These are phyloP conservation scores for Passiflora organensis DNA, from an alignment of 345 rosid species.

Conservation along the genomic window DNA sequence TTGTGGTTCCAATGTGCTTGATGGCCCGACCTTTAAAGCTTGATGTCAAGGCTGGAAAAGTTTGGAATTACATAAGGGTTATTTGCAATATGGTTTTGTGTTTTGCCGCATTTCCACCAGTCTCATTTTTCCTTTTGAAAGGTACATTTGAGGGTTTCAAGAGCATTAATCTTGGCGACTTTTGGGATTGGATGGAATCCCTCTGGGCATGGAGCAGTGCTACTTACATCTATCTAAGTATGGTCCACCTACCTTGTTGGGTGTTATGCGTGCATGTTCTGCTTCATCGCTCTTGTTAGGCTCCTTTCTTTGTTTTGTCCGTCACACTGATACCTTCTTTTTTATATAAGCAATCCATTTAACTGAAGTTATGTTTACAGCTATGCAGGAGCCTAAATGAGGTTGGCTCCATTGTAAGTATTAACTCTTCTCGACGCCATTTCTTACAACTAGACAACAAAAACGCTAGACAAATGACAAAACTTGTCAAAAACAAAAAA, in stretches of 20 bases:
- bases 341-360: too few relatives aligned
- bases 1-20: conserved; percentile 74
- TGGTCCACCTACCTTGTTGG: conserved; percentile 83
- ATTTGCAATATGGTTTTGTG: conserved; percentile 47
- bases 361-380: too few relatives aligned
- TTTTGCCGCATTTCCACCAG: conserved; percentile 59
- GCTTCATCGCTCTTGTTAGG: conserved; percentile 38
- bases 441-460: too few relatives aligned
- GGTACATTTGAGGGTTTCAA: conserved; percentile 40
- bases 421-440: too few relatives aligned
- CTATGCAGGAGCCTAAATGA: too few relatives aligned
- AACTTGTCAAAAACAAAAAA: too few relatives aligned
- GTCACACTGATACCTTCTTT: neutral
- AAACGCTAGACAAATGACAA: too few relatives aligned
- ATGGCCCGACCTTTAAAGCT: conserved; percentile 61
- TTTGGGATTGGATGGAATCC: conserved; percentile 85
- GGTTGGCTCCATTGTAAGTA: too few relatives aligned
- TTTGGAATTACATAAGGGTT: conserved; percentile 35
- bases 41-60: conserved; percentile 36
- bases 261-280: conserved; percentile 45
- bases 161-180: conserved; percentile 46
- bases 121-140: conserved; percentile 43
- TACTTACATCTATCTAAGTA: conserved; percentile 77
- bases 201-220: conserved; percentile 96
- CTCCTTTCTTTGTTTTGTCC: neutral